phyloP scores from a whole-genome alignment of 495 filamentous ascomycete genomes.

The Penicillium riverlandense region DNA sequence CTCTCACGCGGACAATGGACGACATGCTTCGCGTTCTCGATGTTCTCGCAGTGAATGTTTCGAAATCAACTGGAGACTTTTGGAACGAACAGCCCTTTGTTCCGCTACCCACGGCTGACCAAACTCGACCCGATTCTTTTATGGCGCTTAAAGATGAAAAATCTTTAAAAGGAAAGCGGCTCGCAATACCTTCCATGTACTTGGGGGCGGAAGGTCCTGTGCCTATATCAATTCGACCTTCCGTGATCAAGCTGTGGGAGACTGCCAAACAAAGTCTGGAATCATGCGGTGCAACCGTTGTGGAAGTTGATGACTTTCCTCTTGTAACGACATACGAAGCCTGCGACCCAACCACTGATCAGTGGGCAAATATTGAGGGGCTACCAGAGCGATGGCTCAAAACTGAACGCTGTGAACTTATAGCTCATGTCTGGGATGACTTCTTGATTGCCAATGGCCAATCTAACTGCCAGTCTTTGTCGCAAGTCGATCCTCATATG shows the following conservation, averaged over 20 bases:
- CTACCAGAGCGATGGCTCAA: background rate
- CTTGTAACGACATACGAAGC: conserved; percentile 2
- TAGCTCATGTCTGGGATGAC: conserved; percentile 11
- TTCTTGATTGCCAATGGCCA: conserved; percentile 8
- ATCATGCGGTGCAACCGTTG: background rate
- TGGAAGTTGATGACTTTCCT: conserved; percentile 4
- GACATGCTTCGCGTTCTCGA: conserved; percentile 8
- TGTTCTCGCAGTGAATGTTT: conserved; percentile 3
- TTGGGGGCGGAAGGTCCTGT: background rate
- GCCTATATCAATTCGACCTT: background rate
- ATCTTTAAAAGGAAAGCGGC: background rate
- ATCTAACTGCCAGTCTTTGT: background rate
- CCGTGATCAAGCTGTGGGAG: background rate
- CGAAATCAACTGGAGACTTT: background rate
- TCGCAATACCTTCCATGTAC: conserved; percentile 2
- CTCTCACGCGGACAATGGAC: conserved; percentile 7
- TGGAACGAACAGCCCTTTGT: conserved; percentile 10
- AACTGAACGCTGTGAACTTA: conserved; percentile 5
- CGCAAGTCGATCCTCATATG: background rate
- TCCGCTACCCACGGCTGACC: background rate
- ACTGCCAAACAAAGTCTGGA: background rate
- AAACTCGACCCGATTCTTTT: conserved; percentile 3
- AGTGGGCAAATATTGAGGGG: background rate
- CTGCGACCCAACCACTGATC: no score
- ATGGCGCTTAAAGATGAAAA: background rate